Percentiles rank a stretch among this genome's conserved stretches.
Evolutionary conservation across 108 stramenopile genomes (phyloP).

Genomic region (Cyclotella atomus): DNA sequence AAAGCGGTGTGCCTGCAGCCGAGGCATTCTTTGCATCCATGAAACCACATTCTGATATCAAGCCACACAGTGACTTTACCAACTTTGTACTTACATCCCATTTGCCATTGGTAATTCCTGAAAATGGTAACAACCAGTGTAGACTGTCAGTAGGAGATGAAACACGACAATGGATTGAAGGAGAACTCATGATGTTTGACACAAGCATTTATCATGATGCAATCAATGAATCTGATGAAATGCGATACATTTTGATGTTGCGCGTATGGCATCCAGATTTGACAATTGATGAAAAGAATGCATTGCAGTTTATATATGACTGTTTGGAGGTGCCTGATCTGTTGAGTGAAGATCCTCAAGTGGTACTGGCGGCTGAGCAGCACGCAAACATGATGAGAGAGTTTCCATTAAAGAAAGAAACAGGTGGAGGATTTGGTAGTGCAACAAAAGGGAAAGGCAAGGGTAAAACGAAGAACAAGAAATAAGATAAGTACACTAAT

Average conservation of each 20-base stretch:
- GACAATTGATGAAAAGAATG: slow-evolving; percentile 73
- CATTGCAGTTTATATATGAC: slow-evolving; percentile 89
- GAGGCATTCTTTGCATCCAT: slow-evolving; percentile 94
- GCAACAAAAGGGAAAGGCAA: slow-evolving; percentile 21
- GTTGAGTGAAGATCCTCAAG: slow-evolving; percentile 54
- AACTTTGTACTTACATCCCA: slow-evolving; percentile 94
- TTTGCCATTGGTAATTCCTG: slow-evolving; percentile 85
- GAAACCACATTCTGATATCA: slow-evolving; percentile 65
- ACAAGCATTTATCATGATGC: slow-evolving; percentile 92
- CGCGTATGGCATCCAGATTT: slow-evolving; percentile 95
- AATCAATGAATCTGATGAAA: slow-evolving; percentile 81
- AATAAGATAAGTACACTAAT: no score
- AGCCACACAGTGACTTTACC: slow-evolving; percentile 77
- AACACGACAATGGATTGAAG: slow-evolving; percentile 83
- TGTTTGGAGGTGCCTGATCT: slow-evolving; percentile 79
- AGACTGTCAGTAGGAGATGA: slow-evolving; percentile 82
- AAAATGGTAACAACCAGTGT: slow-evolving; percentile 78
- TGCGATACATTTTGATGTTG: slow-evolving; percentile 89
- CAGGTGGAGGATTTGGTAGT: slow-evolving; percentile 34
- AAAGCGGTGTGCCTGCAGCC: slow-evolving; percentile 74
- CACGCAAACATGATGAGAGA: slow-evolving; percentile 51
- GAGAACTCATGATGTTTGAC: slow-evolving; percentile 83
- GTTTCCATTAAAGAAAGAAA: slow-evolving; percentile 55
- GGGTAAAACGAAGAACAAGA: slow-evolving; percentile 23
- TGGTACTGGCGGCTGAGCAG: slow-evolving; percentile 57